phyloP scores from a whole-genome alignment of 163 green algal genomes.

The Volvox carteri region DNA sequence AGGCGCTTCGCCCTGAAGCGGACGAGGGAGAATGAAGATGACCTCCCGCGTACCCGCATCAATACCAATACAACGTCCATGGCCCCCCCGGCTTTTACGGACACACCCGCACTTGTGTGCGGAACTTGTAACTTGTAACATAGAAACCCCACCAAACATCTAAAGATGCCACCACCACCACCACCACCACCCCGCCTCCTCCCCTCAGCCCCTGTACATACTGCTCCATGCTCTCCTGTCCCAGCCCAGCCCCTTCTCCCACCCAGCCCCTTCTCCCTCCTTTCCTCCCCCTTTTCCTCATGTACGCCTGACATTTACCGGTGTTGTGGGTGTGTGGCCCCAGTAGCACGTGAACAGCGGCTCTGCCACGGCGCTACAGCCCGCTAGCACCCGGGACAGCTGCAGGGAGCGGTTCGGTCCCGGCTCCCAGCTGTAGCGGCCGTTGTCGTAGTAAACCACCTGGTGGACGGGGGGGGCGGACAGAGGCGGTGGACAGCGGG shows the following conservation, averaged over 20 bases:
- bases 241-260: not conserved
- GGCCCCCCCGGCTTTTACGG: no score
- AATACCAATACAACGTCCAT: no score
- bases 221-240: not conserved
- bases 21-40: no score
- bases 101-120: no score
- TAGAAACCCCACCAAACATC: no score
- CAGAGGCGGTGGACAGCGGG: no score
- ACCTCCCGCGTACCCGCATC: no score
- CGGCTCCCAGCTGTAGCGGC: conserved; percentile 51
- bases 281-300: not conserved
- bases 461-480: not conserved
- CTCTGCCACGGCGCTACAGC: conserved; percentile 9
- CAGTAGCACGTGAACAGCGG: conserved; percentile 59
- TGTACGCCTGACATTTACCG: no score
- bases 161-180: no score
- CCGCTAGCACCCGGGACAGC: conserved; percentile 43
- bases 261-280: no score
- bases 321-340: conserved; percentile 44
- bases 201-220: not conserved
- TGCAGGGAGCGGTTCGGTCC: conserved; percentile 49
- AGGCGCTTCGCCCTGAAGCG: no score
- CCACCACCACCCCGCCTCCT: not conserved
- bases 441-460: conserved; percentile 56
- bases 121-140: no score